Base-by-base conservation (phyloP, 2,329 filamentous ascomycete genomes). In the Venturia aucupariae region DNA sequence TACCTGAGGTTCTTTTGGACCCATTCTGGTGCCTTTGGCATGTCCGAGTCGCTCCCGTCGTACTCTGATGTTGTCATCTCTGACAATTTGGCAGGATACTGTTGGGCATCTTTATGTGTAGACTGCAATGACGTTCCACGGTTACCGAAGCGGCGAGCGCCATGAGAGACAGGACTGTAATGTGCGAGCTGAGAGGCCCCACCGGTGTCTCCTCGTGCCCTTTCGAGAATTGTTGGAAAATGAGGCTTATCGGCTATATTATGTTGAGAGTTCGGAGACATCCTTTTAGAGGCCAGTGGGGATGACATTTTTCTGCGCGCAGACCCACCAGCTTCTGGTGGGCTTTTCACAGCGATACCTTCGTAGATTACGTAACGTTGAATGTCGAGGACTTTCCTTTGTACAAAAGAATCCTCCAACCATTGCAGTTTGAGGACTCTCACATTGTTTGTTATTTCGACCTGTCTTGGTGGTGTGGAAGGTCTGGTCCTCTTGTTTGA, bases 11-110 rank as follows among this genome's bases (percentile, higher is more conserved):
- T 80, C 64, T 89, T 75, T 51, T 80, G 77, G 15, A 87, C 84
- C 85, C 85, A 95, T 2, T 84, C 83, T 1, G 92, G 92, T 15
- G 90, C 76, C 0, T 82, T 79, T 0, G 90, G 90, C 0, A 90
- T 72, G 3, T 82, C 61, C 39, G 48, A 41, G 48, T 63, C 75
- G 42, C 66, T 75, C 65, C 35, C 77, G 0, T 95, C 89, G 65
- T 92, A 83, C 65, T 96, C 91, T 2, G 88, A 90, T 0, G 92
- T 96, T 0, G 88, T 38, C 32, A 39, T 35, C 19, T 46, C 65
- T 7, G 38, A n/a, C 19, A 61, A 30, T 38, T 60, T 65, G 19
- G 64, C 35, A 15, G 59, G 35, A 1, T 65, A 5, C 27, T 54
- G 30, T 3, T 24, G 32, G 13, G 38, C 5, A 38, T 65, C 13